These are phyloP conservation scores for Penicillium egyptiacum DNA, from an alignment of 495 filamentous ascomycete genomes.

Conservation along the genomic window DNA sequence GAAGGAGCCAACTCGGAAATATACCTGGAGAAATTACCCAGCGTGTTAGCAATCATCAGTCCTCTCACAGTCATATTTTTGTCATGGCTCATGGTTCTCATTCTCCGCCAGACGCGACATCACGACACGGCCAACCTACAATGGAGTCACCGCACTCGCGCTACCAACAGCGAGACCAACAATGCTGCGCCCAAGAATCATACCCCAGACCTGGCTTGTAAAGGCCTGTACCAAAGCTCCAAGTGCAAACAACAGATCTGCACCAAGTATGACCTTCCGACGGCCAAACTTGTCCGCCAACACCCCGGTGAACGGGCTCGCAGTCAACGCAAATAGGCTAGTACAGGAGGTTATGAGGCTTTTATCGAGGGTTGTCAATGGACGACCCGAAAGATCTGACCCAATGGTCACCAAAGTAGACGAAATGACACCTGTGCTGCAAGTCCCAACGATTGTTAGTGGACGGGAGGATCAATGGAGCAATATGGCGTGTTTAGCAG, in stretches of 20 bases:
- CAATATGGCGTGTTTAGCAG: background rate
- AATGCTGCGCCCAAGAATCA: conserved; percentile 77
- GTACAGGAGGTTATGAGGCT: conserved; percentile 82
- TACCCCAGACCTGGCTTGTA: conserved; percentile 59
- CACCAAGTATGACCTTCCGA: conserved; percentile 71
- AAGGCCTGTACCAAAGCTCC: conserved; percentile 73
- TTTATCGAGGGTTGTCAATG: conserved; percentile 74
- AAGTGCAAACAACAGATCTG: conserved; percentile 73
- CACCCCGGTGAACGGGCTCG: conserved; percentile 72
- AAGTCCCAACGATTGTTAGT: conserved; percentile 19
- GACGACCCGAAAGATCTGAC: conserved; percentile 65
- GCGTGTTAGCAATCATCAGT: background rate
- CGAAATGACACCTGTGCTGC: conserved; percentile 87
- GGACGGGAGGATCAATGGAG: conserved; percentile 1
- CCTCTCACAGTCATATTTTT: background rate
- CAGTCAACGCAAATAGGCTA: conserved; percentile 73
- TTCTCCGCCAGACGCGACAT: background rate
- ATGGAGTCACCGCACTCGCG: conserved; percentile 77
- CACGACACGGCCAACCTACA: conserved; percentile 47
- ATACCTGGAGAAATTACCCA: conserved; percentile 46
- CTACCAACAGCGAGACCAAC: conserved; percentile 82
- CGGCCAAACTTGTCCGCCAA: conserved; percentile 75
- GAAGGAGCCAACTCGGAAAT: conserved; percentile 84
- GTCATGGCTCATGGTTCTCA: background rate
- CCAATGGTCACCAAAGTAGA: conserved; percentile 80